Conservation (phyloP, 2,329 filamentous ascomycete genomes). For the Aspergillus transmontanensis region DNA sequence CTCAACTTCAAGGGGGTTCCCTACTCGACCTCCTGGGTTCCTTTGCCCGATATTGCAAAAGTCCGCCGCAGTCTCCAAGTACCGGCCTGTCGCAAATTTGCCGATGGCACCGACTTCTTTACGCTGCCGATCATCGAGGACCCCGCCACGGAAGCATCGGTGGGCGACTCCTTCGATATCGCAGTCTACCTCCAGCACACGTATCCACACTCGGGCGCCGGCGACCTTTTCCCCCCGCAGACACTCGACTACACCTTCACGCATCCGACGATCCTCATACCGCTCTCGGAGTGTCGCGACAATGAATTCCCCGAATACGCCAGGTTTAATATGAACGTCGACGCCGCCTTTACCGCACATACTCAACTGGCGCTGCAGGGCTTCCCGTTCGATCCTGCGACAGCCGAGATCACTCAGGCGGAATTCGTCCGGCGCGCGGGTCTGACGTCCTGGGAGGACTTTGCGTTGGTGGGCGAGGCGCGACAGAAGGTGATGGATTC, state of each 20-base stretch:
- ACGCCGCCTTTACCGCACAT: conserved; percentile 56
- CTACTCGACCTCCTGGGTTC: conserved; percentile 56
- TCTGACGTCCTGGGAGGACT: conserved; percentile 42
- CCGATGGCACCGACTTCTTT: conserved; percentile 60
- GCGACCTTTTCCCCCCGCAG: conserved; percentile 51
- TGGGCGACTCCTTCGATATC: conserved; percentile 69
- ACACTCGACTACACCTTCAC: conserved; percentile 46
- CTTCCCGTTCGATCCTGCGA: conserved; percentile 56
- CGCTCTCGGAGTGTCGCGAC: conserved; percentile 40
- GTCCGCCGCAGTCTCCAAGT: conserved; percentile 52
- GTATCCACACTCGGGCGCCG: conserved; percentile 51
- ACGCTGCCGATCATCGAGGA: conserved; percentile 63
- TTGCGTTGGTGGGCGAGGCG: conserved; percentile 42
- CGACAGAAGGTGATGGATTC: conserved; percentile 42
- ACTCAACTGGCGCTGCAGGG: conserved; percentile 42
- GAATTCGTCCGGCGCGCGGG: conserved; percentile 55
- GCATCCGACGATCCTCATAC: conserved; percentile 29
- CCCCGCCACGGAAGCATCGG: conserved; percentile 35
- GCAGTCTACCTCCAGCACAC: conserved; percentile 60
- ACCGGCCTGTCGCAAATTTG: conserved; percentile 56
- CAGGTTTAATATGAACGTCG: conserved; percentile 58
- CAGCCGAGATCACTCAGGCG: conserved; percentile 47
- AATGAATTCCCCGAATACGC: conserved; percentile 42
- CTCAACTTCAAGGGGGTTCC: conserved; percentile 53
- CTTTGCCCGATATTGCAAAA: conserved; percentile 54